Conservation (phyloP, 495 filamentous ascomycete species). For the Aspergillus bertholletiae region DNA sequence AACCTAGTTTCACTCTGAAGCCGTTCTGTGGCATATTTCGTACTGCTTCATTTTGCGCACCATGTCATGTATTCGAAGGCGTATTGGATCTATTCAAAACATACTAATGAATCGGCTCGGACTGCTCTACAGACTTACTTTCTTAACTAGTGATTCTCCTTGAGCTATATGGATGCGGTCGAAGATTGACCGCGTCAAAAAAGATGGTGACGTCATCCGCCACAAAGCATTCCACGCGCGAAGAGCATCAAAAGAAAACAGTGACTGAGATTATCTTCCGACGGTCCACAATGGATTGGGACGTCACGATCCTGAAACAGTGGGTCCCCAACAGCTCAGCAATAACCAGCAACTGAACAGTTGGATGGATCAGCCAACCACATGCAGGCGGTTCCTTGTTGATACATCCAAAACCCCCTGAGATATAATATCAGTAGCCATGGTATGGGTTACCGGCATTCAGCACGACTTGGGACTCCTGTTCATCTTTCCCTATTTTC, state of each 20-base stretch:
- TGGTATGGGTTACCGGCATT: not conserved
- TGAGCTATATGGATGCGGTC: no score
- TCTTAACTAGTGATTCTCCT: no score
- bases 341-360: not conserved
- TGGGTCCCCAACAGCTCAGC: not conserved
- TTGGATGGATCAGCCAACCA: not conserved
- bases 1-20: not conserved
- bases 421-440: not conserved
- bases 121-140: no score
- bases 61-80: not conserved
- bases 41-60: not conserved
- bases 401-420: not conserved
- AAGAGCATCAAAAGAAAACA: no score
- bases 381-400: not conserved
- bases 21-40: not conserved
- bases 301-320: no score
- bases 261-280: no score
- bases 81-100: not conserved
- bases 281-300: no score
- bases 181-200: no score
- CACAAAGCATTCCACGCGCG: no score
- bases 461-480: not conserved
- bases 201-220: no score
- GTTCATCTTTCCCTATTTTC: not conserved
- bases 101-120: not conserved